These are phyloP conservation scores for Boletales sp. DNA, from an alignment of 768 basidiomycete genomes.

Conservation along the genomic window DNA sequence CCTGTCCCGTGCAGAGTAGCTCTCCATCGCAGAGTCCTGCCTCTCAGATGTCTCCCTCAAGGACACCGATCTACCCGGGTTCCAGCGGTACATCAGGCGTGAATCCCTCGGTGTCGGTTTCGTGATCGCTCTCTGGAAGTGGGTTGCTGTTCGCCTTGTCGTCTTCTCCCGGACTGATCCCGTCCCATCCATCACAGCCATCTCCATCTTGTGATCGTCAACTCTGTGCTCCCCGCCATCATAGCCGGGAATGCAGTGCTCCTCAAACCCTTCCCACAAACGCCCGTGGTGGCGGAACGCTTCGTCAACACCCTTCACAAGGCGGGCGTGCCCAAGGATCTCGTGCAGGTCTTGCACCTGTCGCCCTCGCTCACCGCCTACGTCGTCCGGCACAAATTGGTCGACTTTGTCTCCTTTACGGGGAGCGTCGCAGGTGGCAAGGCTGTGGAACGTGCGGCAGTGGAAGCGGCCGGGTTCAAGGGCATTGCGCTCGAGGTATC, in stretches of 20 bases:
- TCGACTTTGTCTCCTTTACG: constrained; percentile 89
- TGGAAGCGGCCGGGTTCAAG: constrained; percentile 67
- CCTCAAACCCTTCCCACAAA: constrained; percentile 96
- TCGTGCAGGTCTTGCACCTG: constrained; percentile 76
- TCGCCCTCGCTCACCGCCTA: constrained; percentile 56
- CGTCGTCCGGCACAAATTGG: constrained; percentile 58
- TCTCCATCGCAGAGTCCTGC: constrained; percentile 72
- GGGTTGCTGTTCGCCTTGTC: constrained; percentile 24
- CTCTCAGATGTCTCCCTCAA: constrained; percentile 72
- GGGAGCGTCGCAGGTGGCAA: constrained; percentile 80
- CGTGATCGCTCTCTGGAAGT: constrained; percentile 93
- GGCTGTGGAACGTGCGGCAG: constrained; percentile 69
- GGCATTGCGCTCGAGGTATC: constrained; percentile 80
- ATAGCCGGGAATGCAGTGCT: constrained; percentile 88
- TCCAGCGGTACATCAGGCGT: constrained; percentile 79
- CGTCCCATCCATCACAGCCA: constrained; percentile 49
- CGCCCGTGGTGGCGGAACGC: constrained; percentile 83
- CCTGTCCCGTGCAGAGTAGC: constrained; percentile 76
- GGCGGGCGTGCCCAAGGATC: constrained; percentile 75
- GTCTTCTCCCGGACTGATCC: background rate
- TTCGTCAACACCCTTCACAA: constrained; percentile 62
- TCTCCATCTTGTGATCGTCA: constrained; percentile 87
- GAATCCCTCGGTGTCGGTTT: constrained; percentile 84
- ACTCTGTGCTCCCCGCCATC: constrained; percentile 88
- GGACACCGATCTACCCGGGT: constrained; percentile 79